A percentile compares a stretch with the other conserved stretches of the same genome.
These are phyloP conservation scores for Aspergillus glaucus DNA, from an alignment of 2,329 filamentous ascomycete genomes.

Conservation along the genomic window DNA sequence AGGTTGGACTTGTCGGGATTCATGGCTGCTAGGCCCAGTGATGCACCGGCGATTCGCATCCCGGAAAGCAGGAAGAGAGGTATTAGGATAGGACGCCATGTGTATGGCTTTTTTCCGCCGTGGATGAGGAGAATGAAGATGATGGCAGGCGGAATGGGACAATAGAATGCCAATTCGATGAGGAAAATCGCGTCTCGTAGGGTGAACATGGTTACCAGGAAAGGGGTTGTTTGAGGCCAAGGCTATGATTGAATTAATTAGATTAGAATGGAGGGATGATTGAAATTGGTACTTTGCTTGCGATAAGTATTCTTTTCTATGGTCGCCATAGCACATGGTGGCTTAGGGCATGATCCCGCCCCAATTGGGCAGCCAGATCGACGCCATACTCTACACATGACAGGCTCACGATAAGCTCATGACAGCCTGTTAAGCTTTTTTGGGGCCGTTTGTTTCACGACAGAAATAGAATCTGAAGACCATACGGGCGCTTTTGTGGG, in stretches of 20 bases:
- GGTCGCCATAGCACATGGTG: too few relatives aligned
- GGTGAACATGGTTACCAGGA: conserved; percentile 8
- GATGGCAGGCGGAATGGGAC: conserved; percentile 9
- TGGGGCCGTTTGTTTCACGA: too few relatives aligned
- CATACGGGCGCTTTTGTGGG: too few relatives aligned
- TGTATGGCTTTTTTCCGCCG: conserved; percentile 9
- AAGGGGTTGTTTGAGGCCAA: not conserved
- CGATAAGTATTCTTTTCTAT: too few relatives aligned
- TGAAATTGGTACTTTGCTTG: too few relatives aligned
- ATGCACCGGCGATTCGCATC: conserved; percentile 7
- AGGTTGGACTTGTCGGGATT: conserved; percentile 8
- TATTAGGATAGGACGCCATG: conserved; percentile 12
- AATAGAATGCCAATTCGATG: conserved; percentile 13
- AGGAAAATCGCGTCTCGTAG: conserved; percentile 12
- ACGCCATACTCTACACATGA: too few relatives aligned
- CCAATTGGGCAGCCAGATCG: too few relatives aligned
- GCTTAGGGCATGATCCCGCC: too few relatives aligned
- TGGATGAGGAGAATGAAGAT: conserved; percentile 11
- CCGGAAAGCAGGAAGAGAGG: conserved; percentile 9
- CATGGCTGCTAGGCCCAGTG: conserved; percentile 8
- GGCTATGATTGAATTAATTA: not conserved
- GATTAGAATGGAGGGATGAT: too few relatives aligned
- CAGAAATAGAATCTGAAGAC: too few relatives aligned
- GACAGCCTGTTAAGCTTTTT: too few relatives aligned
- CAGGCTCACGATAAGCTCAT: too few relatives aligned